A percentile compares a stretch with the other conserved stretches of the same genome.
phyloP scores from a whole-genome alignment of 1,139 yeast species.

The Scheffersomyces cryptocercus region DNA sequence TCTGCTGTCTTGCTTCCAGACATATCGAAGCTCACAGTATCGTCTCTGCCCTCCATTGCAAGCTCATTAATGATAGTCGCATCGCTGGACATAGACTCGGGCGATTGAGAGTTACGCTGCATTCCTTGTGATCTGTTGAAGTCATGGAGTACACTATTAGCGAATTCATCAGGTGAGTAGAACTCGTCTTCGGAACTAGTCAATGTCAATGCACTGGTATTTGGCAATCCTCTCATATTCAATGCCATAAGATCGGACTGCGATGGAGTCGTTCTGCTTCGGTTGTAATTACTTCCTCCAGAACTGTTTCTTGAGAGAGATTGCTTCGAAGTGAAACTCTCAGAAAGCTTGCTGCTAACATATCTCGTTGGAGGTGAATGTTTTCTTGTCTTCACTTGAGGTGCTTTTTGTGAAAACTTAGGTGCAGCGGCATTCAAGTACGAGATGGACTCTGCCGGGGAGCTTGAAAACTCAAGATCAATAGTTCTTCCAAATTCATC shows the following conservation, averaged over 20 bases:
- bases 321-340: not conserved
- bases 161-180: slow-evolving; percentile 32
- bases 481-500: slow-evolving; percentile 33
- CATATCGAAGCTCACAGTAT: not conserved
- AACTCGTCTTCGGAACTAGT: slow-evolving; percentile 36
- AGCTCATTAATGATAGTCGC: slow-evolving; percentile 31
- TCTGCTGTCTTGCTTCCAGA: not conserved
- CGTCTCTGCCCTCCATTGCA: not conserved
- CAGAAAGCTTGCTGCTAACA: too few relatives aligned
- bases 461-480: slow-evolving; percentile 16
- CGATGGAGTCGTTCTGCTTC: too few relatives aligned
- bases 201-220: slow-evolving; percentile 8
- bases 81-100: slow-evolving; percentile 31
- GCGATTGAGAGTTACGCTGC: not conserved
- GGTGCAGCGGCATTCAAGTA: too few relatives aligned
- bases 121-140: not conserved
- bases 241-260: too few relatives aligned
- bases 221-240: not conserved
- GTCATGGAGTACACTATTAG: slow-evolving; percentile 5
- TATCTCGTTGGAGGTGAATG: too few relatives aligned
- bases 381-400: not conserved
- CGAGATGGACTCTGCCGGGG: not conserved
- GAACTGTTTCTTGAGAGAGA: not conserved
- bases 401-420: not conserved
- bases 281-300: too few relatives aligned